These are phyloP conservation scores for Tetracladium maxilliforme DNA, from an alignment of 2,329 filamentous ascomycete species.

Conservation along the genomic window DNA sequence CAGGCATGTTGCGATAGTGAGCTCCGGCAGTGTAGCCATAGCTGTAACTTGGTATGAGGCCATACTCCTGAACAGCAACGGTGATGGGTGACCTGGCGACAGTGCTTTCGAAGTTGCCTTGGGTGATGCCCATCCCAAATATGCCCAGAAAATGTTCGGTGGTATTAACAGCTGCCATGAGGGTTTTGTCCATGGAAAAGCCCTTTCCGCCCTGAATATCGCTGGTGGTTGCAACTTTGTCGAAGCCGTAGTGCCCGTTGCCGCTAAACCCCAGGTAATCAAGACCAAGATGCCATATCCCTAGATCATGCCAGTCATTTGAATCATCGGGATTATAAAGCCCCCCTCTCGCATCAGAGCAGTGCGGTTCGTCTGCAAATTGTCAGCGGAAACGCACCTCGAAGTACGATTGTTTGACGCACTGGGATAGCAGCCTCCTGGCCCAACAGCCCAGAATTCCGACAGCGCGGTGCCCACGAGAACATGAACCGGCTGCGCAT, in stretches of 20 bases:
- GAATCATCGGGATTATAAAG: not conserved
- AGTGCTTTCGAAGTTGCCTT: conserved; percentile 33
- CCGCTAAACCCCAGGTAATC: conserved; percentile 40
- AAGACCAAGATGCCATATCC: conserved; percentile 44
- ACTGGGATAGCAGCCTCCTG: conserved; percentile 32
- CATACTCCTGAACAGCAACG: conserved; percentile 41
- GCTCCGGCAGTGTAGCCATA: conserved; percentile 67
- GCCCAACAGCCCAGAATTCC: conserved; percentile 54
- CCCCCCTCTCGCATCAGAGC: not conserved
- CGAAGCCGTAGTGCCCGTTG: conserved; percentile 51
- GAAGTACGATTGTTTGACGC: conserved; percentile 9
- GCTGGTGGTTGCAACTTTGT: conserved; percentile 27
- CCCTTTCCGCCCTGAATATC: conserved; percentile 20
- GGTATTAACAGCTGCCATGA: conserved; percentile 37
- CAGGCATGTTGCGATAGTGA: conserved; percentile 41
- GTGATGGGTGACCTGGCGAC: conserved; percentile 35
- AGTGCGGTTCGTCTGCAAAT: conserved; percentile 1
- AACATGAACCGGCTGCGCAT: conserved; percentile 36
- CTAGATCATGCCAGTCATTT: conserved; percentile 24
- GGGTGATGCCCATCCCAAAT: conserved; percentile 39
- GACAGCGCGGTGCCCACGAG: conserved; percentile 53
- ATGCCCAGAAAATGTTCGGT: conserved; percentile 38
- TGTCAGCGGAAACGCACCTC: conserved; percentile 1
- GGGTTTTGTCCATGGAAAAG: conserved; percentile 23
- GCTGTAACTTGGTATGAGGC: conserved; percentile 53